These are phyloP conservation scores for Ilyonectria sp. DNA, from an alignment of 2,329 filamentous ascomycete genomes.

Conservation along the genomic window DNA sequence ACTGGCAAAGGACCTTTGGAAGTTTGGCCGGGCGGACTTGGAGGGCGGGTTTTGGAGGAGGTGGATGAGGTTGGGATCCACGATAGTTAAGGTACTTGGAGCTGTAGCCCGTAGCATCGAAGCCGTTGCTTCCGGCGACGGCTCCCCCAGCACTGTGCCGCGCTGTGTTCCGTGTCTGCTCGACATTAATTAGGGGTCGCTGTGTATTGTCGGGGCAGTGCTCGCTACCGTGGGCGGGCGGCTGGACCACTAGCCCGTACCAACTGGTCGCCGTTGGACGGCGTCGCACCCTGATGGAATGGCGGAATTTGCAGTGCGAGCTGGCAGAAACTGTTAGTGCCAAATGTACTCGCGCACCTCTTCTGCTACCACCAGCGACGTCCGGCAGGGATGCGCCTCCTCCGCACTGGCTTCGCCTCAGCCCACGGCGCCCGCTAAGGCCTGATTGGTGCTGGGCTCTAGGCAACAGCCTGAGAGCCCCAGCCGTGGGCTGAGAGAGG, in stretches of 20 bases:
- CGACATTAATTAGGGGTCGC: background rate
- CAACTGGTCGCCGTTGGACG: background rate
- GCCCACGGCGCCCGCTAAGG: slow-evolving; percentile 38
- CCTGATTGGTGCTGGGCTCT: slow-evolving; percentile 40
- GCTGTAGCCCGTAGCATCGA: slow-evolving; percentile 31
- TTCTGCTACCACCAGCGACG: slow-evolving; percentile 32
- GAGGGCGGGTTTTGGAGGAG: slow-evolving; percentile 28
- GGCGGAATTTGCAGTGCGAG: background rate
- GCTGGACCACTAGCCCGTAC: background rate
- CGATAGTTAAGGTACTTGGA: slow-evolving; percentile 42
- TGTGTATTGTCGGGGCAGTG: background rate
- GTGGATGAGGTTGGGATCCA: slow-evolving; percentile 32
- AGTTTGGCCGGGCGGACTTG: slow-evolving; percentile 8
- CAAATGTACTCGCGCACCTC: slow-evolving; percentile 18
- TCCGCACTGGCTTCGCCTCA: slow-evolving; percentile 50
- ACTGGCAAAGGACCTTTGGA: background rate
- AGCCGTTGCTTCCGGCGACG: slow-evolving; percentile 27
- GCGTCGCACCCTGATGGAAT: background rate
- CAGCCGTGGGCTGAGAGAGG: slow-evolving; percentile 45
- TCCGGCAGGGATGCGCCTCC: slow-evolving; percentile 40
- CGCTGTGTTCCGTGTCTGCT: background rate
- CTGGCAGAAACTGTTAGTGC: slow-evolving; percentile 32
- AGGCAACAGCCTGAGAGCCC: slow-evolving; percentile 53
- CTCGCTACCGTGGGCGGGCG: background rate
- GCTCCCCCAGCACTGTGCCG: background rate